A percentile compares a stretch with the other conserved stretches of the same genome.
Conservation (phyloP, 2,329 filamentous ascomycete genomes). For the Aspergillus clavatus region DNA sequence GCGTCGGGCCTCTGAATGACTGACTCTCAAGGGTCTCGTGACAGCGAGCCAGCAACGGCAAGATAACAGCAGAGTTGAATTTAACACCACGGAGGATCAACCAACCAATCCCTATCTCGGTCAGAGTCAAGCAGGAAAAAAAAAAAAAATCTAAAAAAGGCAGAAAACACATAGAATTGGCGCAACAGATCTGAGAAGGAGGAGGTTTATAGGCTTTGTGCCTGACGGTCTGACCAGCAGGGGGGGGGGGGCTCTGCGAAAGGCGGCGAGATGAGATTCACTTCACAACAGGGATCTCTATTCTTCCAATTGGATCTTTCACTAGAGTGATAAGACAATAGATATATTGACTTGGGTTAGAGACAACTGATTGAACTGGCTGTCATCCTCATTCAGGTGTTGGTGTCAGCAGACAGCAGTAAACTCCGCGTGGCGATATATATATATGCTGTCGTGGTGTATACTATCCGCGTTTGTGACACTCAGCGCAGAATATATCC, state of each 20-base stretch:
- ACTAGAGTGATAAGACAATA: too few relatives aligned
- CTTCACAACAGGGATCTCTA: too few relatives aligned
- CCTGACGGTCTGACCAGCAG: constrained; percentile 10
- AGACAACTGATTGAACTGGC: not conserved
- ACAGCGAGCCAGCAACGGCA: constrained; percentile 12
- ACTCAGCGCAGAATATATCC: not conserved
- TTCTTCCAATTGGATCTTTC: too few relatives aligned
- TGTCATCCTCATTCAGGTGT: not conserved
- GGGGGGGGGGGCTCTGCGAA: constrained; percentile 8
- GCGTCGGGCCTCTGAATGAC: not conserved
- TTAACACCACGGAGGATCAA: not conserved
- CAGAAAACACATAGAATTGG: not conserved
- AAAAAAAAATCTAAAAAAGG: not conserved
- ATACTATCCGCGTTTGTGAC: not conserved
- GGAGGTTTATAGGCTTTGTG: too few relatives aligned
- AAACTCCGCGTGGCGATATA: too few relatives aligned
- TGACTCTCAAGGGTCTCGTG: constrained; percentile 9
- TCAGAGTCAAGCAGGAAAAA: not conserved
- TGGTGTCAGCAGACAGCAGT: not conserved
- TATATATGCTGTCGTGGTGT: too few relatives aligned
- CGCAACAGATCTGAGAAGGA: constrained; percentile 1
- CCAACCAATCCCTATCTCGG: not conserved
- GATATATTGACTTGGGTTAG: not conserved
- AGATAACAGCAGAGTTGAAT: not conserved
- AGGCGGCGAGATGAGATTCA: not conserved